Percentiles rank a stretch among this genome's conserved stretches.
Evolutionary conservation across 768 basidiomycete species (phyloP).

Genomic region (Mycena floridula): DNA sequence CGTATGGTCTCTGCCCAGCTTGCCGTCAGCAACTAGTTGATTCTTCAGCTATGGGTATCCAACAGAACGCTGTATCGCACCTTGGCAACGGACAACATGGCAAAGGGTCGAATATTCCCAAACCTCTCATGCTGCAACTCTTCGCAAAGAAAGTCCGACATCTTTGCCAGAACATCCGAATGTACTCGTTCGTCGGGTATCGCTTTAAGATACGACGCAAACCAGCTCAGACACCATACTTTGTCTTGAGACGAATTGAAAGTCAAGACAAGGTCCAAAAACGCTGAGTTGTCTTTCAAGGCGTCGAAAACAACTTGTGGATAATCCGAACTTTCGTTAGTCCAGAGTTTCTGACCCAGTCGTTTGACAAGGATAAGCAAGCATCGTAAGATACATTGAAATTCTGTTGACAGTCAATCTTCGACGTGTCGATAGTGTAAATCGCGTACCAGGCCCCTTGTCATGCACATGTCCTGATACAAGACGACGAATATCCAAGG

Average conservation of each 20-base stretch:
- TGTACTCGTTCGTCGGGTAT: slow-evolving; percentile 42
- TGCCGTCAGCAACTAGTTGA: no score
- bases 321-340: slow-evolving; percentile 61
- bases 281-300: slow-evolving; percentile 71
- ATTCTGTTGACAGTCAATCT: slow-evolving; percentile 36
- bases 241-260: slow-evolving; percentile 24
- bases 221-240: slow-evolving; percentile 57
- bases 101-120: slow-evolving; percentile 46
- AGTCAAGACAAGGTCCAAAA: slow-evolving; percentile 37
- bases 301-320: slow-evolving; percentile 77
- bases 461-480: slow-evolving; percentile 58
- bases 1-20: no score
- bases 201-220: slow-evolving; percentile 56
- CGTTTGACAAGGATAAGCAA: slow-evolving; percentile 58
- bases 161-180: slow-evolving; percentile 65
- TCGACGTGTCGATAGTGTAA: slow-evolving; percentile 11
- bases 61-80: no score
- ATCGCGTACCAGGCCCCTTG: slow-evolving; percentile 50
- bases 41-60: no score
- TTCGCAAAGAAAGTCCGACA: slow-evolving; percentile 71
- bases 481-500: slow-evolving; percentile 45
- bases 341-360: slow-evolving; percentile 57
- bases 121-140: slow-evolving; percentile 78
- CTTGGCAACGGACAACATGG: slow-evolving; percentile 53
- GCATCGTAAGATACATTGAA: slow-evolving; percentile 49